phyloP scores from a whole-genome alignment of 2,329 filamentous ascomycete species.

The Ceratocystis cubensis region DNA sequence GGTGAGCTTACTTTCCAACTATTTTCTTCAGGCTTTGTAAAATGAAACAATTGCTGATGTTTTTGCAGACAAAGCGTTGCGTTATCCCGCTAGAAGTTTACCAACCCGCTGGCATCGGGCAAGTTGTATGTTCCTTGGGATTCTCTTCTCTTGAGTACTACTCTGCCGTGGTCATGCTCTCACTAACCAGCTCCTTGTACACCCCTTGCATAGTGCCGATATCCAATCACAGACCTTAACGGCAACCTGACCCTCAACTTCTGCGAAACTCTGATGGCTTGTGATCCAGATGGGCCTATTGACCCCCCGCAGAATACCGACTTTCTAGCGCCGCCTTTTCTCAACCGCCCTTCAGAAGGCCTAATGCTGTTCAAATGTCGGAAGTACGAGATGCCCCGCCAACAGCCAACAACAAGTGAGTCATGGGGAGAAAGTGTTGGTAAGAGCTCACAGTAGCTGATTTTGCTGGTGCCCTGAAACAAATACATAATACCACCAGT shows the following conservation, averaged over 20 bases:
- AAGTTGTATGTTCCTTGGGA: constrained; percentile 10
- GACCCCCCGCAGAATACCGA: not conserved
- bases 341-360: constrained; percentile 1
- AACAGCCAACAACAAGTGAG: no score
- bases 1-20: not conserved
- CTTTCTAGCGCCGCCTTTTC: constrained; percentile 1
- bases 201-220: constrained; percentile 1
- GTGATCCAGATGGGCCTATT: not conserved
- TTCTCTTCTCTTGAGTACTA: not conserved
- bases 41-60: not conserved
- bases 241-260: constrained; percentile 9
- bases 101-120: constrained; percentile 10
- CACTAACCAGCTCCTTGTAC: not conserved
- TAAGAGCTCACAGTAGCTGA: no score
- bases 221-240: constrained; percentile 5
- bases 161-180: not conserved
- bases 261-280: constrained; percentile 11
- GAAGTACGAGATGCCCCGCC: not conserved
- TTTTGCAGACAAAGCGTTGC: not conserved
- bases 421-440: no score
- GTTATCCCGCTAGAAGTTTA: constrained; percentile 3
- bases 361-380: constrained; percentile 13
- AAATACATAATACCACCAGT: no score
- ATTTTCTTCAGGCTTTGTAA: no score
- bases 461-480: no score